Evolutionary conservation across 202 grass and related monocot species (phyloP), one percentile per base, ranked within the genome.

Genomic region (Dendrocalamus latiflorus): DNA sequence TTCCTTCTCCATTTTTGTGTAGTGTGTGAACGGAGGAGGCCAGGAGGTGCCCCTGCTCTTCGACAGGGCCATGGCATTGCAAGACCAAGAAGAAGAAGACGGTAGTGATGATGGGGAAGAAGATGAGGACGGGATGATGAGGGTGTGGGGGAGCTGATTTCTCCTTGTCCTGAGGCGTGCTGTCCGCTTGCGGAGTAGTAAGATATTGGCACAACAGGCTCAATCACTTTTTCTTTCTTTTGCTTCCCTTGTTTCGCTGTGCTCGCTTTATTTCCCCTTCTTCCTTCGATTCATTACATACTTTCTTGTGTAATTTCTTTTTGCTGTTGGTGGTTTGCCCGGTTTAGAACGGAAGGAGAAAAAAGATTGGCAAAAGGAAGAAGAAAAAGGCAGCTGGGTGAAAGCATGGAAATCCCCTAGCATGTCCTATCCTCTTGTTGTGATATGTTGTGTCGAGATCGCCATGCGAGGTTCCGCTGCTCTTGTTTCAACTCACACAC

Each of bases 131-230:
- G 50, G 57, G 53, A 25, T 17, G 84, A 49, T 9, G 81, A 66
- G 72, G 66, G 49, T 9, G 53, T 47, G 67, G 73, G 77, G 73
- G 77, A 76, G 81, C 70, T 88, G 70, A 70, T 84, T 47, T 78
- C 82, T 68, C 68, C 82, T 15, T 64, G 72, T 78, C 82, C 61
- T 71, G 78, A 86, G 82, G 82, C 28, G n/a, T n/a, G 89, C 71
- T 91, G 82, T 79, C 78, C 79, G 68, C 49, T 84, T 74, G 73
- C 45, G 75, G 86, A 74, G 90, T 77, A 86, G 83, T 89, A 89
- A 86, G 90, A 92, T 92, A 86, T 92, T 92, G 90, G 90, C 87
- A 86, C 87, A 84, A 92, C 87, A 89, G 90, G 90, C 90, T 92
- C 90, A 92, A 92, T 92, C 90, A 92, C 87, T 66, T 86, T 86